Base-by-base conservation (phyloP, 345 rosid genomes). In the Acer yangbiense region DNA sequence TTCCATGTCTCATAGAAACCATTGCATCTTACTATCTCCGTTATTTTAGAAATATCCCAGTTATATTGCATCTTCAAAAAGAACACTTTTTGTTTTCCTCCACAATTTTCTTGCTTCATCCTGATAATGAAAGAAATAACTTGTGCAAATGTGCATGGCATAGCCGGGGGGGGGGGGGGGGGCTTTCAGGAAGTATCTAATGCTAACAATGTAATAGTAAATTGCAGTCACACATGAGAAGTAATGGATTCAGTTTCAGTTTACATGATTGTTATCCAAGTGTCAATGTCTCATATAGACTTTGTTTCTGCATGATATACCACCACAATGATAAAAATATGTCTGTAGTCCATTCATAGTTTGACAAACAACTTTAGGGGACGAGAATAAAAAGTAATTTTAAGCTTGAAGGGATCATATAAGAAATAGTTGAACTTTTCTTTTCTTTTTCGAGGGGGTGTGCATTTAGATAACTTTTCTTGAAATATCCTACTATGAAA, bases 11-110 rank as follows among this genome's bases (percentile, higher is more conserved):
- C 55, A 23, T 21, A 23, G 32, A 13, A 41, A 52, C 21, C 43
- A 7, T 9, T 52, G 41, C 32, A 29, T 29, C 74, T 71, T 29
- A 18, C 21, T 32, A 4, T 46, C 32, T 50, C 29, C 3, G n/a
- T 69, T 69, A 50, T 69, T 18, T 69, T 48, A 69, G 72, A 48
- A 21, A 21, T 69, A 44, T n/a, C 21, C 27, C 14, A 44, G 9
- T 44, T 8, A 44, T 11, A 29, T 44, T 44, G n/a, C 44, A 12
- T 69, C 18, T 25, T 48, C 50, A 48, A 32, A 48, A 13, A 48
- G 46, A 17, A 9, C 41, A n/a, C 43, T 8, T 7, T 35, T 18
- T 18, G 9, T 41, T 67, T 41, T 25, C 21, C 17, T 20, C 54
- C n/a, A 39, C 16, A 5, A 50, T 16, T 14, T 46, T 50, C 60